phyloP scores from a whole-genome alignment of 768 basidiomycete species.

The Naganishia antarctica region DNA sequence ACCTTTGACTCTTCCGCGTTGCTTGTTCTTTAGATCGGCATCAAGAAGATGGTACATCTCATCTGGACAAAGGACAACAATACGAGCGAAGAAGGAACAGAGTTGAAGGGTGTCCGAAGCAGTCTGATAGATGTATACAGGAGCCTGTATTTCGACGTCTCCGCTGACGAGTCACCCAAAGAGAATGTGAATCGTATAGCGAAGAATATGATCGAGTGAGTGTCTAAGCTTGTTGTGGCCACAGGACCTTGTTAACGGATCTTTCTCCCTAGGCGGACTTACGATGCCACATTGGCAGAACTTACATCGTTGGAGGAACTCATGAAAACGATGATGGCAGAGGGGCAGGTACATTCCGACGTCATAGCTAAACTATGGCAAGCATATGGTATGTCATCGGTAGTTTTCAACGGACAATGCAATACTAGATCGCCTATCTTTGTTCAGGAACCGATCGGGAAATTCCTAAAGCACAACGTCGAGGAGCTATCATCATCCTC shows the following conservation, averaged over 20 bases:
- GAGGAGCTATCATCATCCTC: slow-evolving; percentile 91
- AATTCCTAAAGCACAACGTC: slow-evolving; percentile 76
- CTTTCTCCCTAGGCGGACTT: slow-evolving; percentile 63
- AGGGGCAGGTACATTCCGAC: slow-evolving; percentile 64
- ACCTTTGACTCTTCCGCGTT: not conserved
- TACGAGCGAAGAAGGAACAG: slow-evolving; percentile 69
- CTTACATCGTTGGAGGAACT: slow-evolving; percentile 93
- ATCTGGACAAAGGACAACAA: slow-evolving; percentile 95
- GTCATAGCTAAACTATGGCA: slow-evolving; percentile 91
- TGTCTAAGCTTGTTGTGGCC: not conserved
- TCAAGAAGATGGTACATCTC: slow-evolving; percentile 93
- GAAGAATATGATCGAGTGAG: slow-evolving; percentile 93
- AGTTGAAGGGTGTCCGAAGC: slow-evolving; percentile 81
- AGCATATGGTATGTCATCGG: slow-evolving; percentile 60
- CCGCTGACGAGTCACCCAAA: slow-evolving; percentile 66
- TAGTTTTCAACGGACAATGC: not conserved
- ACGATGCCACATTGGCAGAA: slow-evolving; percentile 86
- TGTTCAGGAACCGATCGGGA: slow-evolving; percentile 60
- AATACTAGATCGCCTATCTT: not conserved
- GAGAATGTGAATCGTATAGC: slow-evolving; percentile 85
- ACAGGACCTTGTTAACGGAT: too few relatives aligned
- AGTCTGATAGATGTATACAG: slow-evolving; percentile 84
- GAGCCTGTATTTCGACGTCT: slow-evolving; percentile 77
- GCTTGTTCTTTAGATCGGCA: slow-evolving; percentile 59
- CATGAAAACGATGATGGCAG: slow-evolving; percentile 93